Evolutionary conservation across 495 filamentous ascomycete genomes (phyloP).

Genomic region (Daldinia caldariorum): DNA sequence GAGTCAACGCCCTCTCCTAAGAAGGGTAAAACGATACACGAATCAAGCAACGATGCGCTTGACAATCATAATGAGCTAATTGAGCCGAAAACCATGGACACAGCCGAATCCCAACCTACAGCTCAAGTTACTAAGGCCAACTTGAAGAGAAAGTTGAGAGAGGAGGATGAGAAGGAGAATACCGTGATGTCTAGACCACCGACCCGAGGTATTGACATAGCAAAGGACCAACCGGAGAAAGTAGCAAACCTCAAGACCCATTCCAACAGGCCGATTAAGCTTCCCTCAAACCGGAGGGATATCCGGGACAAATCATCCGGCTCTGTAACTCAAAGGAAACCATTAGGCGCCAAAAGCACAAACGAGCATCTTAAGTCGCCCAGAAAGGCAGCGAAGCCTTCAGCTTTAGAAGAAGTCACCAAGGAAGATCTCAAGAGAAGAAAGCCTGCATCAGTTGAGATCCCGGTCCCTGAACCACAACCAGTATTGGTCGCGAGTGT

Average conservation of each 20-base stretch:
- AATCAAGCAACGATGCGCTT: conserved; percentile 14
- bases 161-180: conserved; percentile 53
- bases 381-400: conserved; percentile 49
- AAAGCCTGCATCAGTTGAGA: conserved; percentile 34
- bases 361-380: conserved; percentile 59
- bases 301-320: conserved; percentile 41
- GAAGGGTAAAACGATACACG: conserved; percentile 29
- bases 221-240: conserved; percentile 39
- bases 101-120: conserved; percentile 13
- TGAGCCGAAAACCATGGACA: conserved; percentile 43
- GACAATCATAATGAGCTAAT: conserved; percentile 17
- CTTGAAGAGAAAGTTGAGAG: conserved; percentile 47
- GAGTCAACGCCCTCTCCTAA: conserved; percentile 30
- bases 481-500: conserved; percentile 31
- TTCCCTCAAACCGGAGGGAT: conserved; percentile 42
- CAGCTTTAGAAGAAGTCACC: conserved; percentile 35
- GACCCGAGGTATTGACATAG: background rate
- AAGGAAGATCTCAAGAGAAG: conserved; percentile 33
- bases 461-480: conserved; percentile 35
- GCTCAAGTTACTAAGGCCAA: conserved; percentile 39
- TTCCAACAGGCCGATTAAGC: conserved; percentile 46
- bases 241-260: conserved; percentile 23
- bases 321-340: conserved; percentile 46
- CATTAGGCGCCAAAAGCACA: conserved; percentile 57
- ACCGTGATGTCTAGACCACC: conserved; percentile 17